Evolutionary conservation across 2,329 filamentous ascomycete genomes (phyloP).

Genomic region (Coniosporium tulheliwenetii): DNA sequence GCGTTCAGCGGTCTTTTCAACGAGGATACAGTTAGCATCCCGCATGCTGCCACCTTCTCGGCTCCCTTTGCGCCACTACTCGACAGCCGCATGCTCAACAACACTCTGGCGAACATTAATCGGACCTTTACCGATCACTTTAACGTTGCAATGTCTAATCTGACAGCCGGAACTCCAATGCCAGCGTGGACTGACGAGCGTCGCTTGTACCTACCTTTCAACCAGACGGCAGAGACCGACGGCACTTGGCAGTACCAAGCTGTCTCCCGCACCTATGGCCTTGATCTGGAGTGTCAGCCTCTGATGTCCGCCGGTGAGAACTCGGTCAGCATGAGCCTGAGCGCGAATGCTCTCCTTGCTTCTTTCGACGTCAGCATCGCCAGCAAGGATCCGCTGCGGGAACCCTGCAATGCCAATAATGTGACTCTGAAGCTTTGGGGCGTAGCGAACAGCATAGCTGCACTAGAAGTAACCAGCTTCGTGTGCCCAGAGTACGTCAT

Average conservation of each 20-base stretch:
- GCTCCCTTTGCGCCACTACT: conserved; percentile 6
- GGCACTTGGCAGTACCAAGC: conserved; percentile 5
- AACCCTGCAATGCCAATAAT: too few species aligned
- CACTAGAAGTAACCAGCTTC: too few species aligned
- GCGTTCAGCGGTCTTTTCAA: conserved; percentile 36
- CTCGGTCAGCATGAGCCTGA: too few species aligned
- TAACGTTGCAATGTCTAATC: conserved; percentile 29
- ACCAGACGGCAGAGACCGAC: background rate
- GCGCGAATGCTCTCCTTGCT: too few species aligned
- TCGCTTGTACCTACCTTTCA: conserved; percentile 33
- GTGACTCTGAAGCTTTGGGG: too few species aligned
- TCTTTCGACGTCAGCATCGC: too few species aligned
- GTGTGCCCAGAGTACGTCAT: too few species aligned
- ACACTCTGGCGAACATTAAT: conserved; percentile 12
- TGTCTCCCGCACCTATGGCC: conserved; percentile 18
- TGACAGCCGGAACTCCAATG: conserved; percentile 24
- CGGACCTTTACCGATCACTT: conserved; percentile 21
- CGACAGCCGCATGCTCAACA: background rate
- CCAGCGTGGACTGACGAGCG: conserved; percentile 33
- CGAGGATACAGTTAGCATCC: conserved; percentile 13
- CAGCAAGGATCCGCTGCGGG: too few species aligned
- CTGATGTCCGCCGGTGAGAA: conserved; percentile 4
- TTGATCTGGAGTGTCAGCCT: conserved; percentile 16
- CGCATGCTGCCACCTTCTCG: conserved; percentile 2
- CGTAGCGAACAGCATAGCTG: too few species aligned